A percentile compares a stretch with the other conserved stretches of the same genome.
These are phyloP conservation scores for Zizania latifolia DNA, from an alignment of 176 grass and related monocot species.

Conservation along the genomic window DNA sequence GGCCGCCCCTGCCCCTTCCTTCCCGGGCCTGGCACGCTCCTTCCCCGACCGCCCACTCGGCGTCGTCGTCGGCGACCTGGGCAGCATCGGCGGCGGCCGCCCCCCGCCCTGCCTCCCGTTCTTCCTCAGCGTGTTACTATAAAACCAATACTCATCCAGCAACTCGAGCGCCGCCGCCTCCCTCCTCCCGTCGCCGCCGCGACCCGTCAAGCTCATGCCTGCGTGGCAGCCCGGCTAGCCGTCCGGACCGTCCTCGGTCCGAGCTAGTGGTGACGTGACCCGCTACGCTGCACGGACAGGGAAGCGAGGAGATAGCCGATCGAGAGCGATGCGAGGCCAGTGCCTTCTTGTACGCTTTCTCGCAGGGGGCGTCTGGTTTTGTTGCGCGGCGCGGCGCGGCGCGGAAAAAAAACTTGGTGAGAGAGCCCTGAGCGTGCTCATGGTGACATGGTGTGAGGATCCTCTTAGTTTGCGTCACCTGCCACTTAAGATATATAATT, in stretches of 20 bases:
- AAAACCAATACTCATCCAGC: slow-evolving; percentile 88
- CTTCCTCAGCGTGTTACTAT: slow-evolving; percentile 53
- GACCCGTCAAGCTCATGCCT: slow-evolving; percentile 32
- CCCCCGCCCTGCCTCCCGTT: neutral
- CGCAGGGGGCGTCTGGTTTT: neutral
- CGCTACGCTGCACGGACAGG: neutral
- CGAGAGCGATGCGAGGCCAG: slow-evolving; percentile 1
- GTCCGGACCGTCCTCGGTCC: slow-evolving; percentile 4
- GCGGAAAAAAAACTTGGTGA: too few species aligned
- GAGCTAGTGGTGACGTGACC: neutral
- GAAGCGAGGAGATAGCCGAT: too few species aligned
- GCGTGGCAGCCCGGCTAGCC: neutral
- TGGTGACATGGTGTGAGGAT: too few species aligned
- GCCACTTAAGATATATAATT: too few species aligned
- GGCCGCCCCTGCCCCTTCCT: neutral
- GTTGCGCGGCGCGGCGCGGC: slow-evolving; percentile 1
- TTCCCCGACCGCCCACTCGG: neutral
- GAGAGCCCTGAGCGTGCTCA: too few species aligned
- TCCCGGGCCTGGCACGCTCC: too few species aligned
- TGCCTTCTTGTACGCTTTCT: slow-evolving; percentile 12
- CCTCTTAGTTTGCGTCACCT: too few species aligned
- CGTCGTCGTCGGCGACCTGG: slow-evolving; percentile 31
- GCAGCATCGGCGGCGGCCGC: slow-evolving; percentile 3
- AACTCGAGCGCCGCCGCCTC: slow-evolving; percentile 36
- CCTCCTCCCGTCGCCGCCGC: neutral